Percentiles rank a stretch among this genome's conserved stretches.
These are phyloP conservation scores for Ceratocystis huliohia DNA, from an alignment of 2,329 filamentous ascomycete species.

Conservation along the genomic window DNA sequence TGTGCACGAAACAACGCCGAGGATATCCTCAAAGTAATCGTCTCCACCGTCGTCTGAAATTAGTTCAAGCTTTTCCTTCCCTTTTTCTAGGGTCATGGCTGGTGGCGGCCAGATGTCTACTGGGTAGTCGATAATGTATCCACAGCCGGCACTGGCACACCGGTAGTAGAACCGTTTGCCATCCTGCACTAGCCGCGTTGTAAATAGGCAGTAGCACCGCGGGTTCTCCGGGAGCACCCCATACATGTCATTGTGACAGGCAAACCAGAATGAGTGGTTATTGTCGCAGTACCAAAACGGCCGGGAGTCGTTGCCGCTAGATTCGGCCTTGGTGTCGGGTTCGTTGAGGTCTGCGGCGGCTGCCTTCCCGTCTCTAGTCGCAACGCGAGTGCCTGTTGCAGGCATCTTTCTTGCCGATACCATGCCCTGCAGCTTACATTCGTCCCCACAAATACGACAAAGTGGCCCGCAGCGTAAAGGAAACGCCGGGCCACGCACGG, in stretches of 20 bases:
- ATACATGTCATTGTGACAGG: conserved; percentile 16
- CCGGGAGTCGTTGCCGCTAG: background rate
- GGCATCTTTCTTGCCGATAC: background rate
- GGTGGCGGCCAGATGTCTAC: background rate
- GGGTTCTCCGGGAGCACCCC: conserved; percentile 20
- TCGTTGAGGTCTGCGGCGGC: background rate
- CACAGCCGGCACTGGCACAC: conserved; percentile 17
- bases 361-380: background rate
- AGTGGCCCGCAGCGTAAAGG: conserved; percentile 16
- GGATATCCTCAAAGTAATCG: conserved; percentile 18
- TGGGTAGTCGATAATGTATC: conserved; percentile 16
- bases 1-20: conserved; percentile 10
- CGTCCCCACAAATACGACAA: conserved; percentile 17
- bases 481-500: conserved; percentile 16
- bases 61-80: background rate
- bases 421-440: background rate
- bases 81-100: background rate
- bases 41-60: conserved; percentile 17
- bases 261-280: conserved; percentile 10
- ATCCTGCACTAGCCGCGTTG: conserved; percentile 8
- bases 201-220: conserved; percentile 19
- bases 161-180: conserved; percentile 13
- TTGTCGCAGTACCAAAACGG: conserved; percentile 13
- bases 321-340: no score
- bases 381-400: background rate